Evolutionary conservation across 177 flowering plant species (phyloP), one percentile per base, ranked within the genome.

Genomic region (Vitis hybrid): DNA sequence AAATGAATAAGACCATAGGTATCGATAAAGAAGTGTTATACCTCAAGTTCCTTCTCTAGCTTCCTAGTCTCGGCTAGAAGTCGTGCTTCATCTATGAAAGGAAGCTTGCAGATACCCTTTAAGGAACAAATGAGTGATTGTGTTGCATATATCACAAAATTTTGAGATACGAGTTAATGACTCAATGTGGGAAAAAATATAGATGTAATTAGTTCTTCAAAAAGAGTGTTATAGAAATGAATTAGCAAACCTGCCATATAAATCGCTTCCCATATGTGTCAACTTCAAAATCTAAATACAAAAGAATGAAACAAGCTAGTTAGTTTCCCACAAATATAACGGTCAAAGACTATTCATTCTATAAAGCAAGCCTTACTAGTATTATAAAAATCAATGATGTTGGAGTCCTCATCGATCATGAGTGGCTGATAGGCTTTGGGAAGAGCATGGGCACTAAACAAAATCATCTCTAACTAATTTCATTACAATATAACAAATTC

Each of bases 231-330:
- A 26, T 4, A 32, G 4, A 45, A 11, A 58, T 19, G 50, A 70
- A 30, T 15, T 13, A 49, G 15, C 52, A 48, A 21, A 85, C 89
- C 87, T 84, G 91, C 89, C 87, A 83, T 69, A 65, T 1, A 52
- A 60, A 83, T 9, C 88, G 75, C 60, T 81, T 83, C 0, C 89
- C 89, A 57, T 85, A 83, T 0, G 67, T 26, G 62, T 87, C 91
- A 0, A 83, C 72, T 17, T 82, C 80, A 70, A 85, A 82, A 66
- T 84, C 91, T 85, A 61, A 6, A 34, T 26, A 3, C 30, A 26
- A 48, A 64, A 40, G 32, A 65, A 18, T 58, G 8, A 59, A 11
- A 66, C 4, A 54, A 3, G 10, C 21, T 51, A n/a, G 7, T 11
- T 8, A 5, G 15, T 3, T 10, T 59, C 49, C 3, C 5, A 4